Conservation (phyloP, 2,329 filamentous ascomycete genomes). For the Talaromyces sp. region DNA sequence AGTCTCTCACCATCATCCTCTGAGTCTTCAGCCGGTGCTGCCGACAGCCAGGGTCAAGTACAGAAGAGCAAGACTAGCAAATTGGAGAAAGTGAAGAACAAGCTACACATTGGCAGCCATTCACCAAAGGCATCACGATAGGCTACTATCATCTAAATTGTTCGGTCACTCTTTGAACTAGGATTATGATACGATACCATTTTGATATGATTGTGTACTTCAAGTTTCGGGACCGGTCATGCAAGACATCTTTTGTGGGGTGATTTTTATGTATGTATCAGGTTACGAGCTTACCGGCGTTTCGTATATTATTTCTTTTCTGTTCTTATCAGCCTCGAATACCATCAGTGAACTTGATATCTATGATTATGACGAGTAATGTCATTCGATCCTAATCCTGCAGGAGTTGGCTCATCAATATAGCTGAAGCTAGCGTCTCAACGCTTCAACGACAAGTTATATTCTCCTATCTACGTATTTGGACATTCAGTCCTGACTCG, state of each 20-base stretch:
- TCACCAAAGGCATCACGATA: conserved; percentile 10
- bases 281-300: background rate
- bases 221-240: background rate
- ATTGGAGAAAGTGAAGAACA: conserved; percentile 31
- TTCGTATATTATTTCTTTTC: background rate
- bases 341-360: background rate
- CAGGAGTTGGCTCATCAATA: background rate
- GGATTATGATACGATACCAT: background rate
- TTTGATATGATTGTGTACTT: background rate
- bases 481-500: background rate
- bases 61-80: conserved; percentile 13
- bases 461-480: background rate
- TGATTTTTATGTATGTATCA: background rate
- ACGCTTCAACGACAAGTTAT: too few species aligned
- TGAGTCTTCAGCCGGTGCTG: background rate
- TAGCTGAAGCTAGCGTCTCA: background rate
- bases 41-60: background rate
- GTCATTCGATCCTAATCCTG: background rate
- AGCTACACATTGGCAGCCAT: conserved; percentile 31
- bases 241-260: background rate
- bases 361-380: background rate
- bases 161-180: background rate
- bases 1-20: conserved; percentile 12
- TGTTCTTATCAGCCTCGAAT: background rate
- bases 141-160: background rate